phyloP scores from a whole-genome alignment of 2,329 filamentous ascomycete genomes.

The Capronia coronata region DNA sequence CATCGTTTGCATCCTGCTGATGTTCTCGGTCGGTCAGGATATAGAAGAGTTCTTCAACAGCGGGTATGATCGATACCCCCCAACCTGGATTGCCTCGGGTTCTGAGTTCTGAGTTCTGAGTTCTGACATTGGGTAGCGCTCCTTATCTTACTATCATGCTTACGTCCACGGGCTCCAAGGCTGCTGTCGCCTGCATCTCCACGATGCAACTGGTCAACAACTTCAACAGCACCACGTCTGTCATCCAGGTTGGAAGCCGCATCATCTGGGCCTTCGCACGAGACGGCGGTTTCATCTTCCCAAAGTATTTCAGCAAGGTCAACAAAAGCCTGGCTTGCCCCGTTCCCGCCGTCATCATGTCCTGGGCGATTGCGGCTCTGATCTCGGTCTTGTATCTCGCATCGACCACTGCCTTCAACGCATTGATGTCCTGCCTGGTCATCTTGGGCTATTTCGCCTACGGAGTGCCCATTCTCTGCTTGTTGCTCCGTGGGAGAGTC shows the following conservation, averaged over 20 bases:
- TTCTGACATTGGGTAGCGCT: background rate
- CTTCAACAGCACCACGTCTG: constrained; percentile 1
- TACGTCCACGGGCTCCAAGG: background rate
- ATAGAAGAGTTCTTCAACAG: constrained; percentile 35
- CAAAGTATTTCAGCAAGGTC: background rate
- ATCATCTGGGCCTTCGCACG: constrained; percentile 41
- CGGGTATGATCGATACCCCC: background rate
- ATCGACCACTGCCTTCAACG: constrained; percentile 1
- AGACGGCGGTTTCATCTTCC: background rate
- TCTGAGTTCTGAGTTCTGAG: too few relatives aligned
- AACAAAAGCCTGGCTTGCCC: background rate
- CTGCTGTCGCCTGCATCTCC: background rate
- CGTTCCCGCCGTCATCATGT: constrained; percentile 18
- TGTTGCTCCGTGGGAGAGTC: constrained; percentile 41
- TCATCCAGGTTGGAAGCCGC: constrained; percentile 30
- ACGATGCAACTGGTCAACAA: background rate
- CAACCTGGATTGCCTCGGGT: too few relatives aligned
- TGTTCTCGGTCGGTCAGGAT: constrained; percentile 42
- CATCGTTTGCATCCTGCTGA: constrained; percentile 44
- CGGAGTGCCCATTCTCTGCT: constrained; percentile 41
- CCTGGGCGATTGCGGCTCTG: constrained; percentile 40
- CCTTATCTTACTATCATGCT: background rate
- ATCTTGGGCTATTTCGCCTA: constrained; percentile 44
- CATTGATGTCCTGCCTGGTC: constrained; percentile 36
- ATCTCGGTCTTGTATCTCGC: constrained; percentile 37